Base-by-base conservation (phyloP, 2,329 filamentous ascomycete species). In the Akanthomyces uredinophilus region DNA sequence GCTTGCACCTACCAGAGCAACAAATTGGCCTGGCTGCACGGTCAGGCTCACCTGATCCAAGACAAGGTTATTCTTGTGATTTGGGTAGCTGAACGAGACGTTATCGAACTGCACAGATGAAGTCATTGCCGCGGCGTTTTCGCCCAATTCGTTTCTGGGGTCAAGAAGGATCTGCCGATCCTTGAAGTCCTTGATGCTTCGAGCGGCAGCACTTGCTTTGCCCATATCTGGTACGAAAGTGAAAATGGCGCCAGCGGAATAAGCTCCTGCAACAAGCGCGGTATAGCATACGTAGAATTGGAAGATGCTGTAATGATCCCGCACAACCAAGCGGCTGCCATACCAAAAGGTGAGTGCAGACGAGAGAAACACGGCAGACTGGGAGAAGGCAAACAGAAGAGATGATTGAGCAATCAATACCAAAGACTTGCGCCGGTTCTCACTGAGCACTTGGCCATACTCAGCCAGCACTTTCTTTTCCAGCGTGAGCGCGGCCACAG, bases 341-440 rank as follows among this genome's bases (percentile, higher is more conserved):
- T 75, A 82, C 82, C 82, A 86, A 65, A 85, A 84, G 1, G 78
- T 75, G 20, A 86, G 71, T 1, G 84, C 84, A 77, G n/a, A 8
- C 22, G 46, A n/a, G 22, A 24, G 22, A 13, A 49, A n/a, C 22
- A 7, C 46, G 54, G 43, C 69, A 47, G 0, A 70, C 70, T n/a
- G 70, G 70, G 60, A 69, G 65, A 41, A 65, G 67, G 2, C 27
- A 27, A 27, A 27, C 27, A 27, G 6, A 27, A 27, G 27, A 27
- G 27, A 27, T 3, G 27, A 27, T 27, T 27, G 27, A 27, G 27
- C 27, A 27, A 27, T 27, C 27, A 27, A 27, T 27, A 27, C 4
- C 27, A 27, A 27, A 27, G 27, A 27, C 27, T 27, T 27, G 27
- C 27, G 27, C 27, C 27, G 27, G 27, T 27, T 27, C 6, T 6